Base-by-base conservation (phyloP, 306 rosid genomes). In the Ormosia emarginata region DNA sequence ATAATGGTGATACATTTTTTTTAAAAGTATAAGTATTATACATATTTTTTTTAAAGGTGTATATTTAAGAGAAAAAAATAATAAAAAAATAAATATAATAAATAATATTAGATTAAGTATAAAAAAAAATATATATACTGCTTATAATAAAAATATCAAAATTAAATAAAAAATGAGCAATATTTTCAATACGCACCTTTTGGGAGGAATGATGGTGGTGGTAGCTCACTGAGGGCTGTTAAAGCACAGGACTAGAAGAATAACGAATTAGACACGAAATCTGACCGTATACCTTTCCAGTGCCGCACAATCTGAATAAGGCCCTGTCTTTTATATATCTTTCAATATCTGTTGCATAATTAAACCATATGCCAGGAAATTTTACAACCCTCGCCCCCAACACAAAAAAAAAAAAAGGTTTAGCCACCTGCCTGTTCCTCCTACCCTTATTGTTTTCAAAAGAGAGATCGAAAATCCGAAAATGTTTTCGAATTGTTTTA, bases 231-330 rank as follows among this genome's bases (percentile, higher is more conserved):
- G 37, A 72, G 47, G 32, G 47, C 40, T 33, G 24, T 24, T 43
- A 49, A 47, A 47, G 47, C 50, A 8, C 15, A 37, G 32, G 30
- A 24, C 32, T 53, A 30, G 49, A 58, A 11, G 63, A 47, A 18
- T 30, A 33, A 4, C 15, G 52, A 44, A 12, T 39, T 61, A 73
- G 33, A 29, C 52, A 58, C 36, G 79, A 80, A 61, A 63, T 81
- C 47, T 52, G 15, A 50, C 52, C 1, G 73, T 41, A 10, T 59
- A 59, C 36, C 37, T 57, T 36, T 47, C 15, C 29, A 8, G 47
- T 30, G 81, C 61, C 82, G 86, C 67, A 49, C 50, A 49, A 34
- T 49, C 55, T 65, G 69, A 74, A 68, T 14, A 12, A 15, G 8
- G 7, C 37, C 13, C 6, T 6, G 40, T 4, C 8, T 30, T 39